Base-by-base conservation (phyloP, 1,139 yeast species). In the Zygosaccharomyces sapae region DNA sequence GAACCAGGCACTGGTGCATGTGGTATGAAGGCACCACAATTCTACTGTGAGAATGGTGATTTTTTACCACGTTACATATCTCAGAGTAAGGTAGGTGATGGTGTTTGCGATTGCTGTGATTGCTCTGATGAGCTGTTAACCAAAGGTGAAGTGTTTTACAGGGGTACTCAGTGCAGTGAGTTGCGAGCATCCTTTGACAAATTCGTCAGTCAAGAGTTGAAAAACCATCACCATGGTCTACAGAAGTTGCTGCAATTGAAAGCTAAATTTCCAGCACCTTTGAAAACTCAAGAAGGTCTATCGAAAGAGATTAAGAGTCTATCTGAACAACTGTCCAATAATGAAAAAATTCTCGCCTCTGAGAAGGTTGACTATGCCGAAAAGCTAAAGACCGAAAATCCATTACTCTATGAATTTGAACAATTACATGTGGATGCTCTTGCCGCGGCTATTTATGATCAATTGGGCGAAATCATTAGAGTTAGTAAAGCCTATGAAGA, bases 1-100 rank as follows among this genome's bases (percentile, higher is more conserved):
- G 98, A 92, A 65, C 97, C 97, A 0, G 97, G 97, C 0, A 92
- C 97, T 0, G 74, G 85, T 45, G 97, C 97, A 0, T 92, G 97
- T 65, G 70, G 69, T 0, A 71, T 73, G 10, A 48, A 35, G 24
- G 38, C 48, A 22, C 49, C 55, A 5, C 46, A 54, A 27, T 92
- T 89, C 59, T 89, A 80, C 66, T 92, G 98, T 68, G 77, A 70
- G 20, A 94, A 94, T 59, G 71, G 74, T 43, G 96, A 96, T 1
- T 86, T 81, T 57, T 61, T 71, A 12, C 77, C 84, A 1, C 70
- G 70, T 38, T 79, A 71, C 52, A 73, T 86, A 33, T 73, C 81
- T 7, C 57, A 55, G 4, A 79, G 72, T 58, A 75, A 81, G 55
- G 83, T 90, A 33, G 81, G 84, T 58, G 98, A 94, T 67, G 97